Percentiles rank a stretch among this genome's conserved stretches.
These are phyloP conservation scores for Thalia dealbata DNA, from an alignment of 176 grass and related monocot species.

Conservation along the genomic window DNA sequence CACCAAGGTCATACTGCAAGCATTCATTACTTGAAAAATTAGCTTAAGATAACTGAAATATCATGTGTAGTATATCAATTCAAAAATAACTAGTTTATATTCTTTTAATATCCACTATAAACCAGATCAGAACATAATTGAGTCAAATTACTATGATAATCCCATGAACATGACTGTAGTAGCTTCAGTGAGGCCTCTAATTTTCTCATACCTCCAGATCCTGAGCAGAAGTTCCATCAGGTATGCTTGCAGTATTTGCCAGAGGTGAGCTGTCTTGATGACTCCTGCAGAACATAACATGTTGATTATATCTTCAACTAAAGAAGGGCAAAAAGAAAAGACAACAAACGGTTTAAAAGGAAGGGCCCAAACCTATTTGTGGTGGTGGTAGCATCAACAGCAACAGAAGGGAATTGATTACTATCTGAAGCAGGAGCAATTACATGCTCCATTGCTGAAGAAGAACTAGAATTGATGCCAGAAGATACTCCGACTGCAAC, in stretches of 20 bases:
- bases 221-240: conserved; percentile 58
- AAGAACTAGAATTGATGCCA: conserved; percentile 29
- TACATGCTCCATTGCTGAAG: background rate
- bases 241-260: conserved; percentile 13
- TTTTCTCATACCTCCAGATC: conserved; percentile 69
- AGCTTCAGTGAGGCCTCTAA: background rate
- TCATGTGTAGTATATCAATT: too few species aligned
- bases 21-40: too few species aligned
- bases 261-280: conserved; percentile 35
- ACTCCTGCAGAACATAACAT: conserved; percentile 31
- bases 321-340: conserved; percentile 11
- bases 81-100: too few species aligned
- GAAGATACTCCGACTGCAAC: conserved; percentile 23
- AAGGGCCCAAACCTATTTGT: background rate
- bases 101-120: too few species aligned
- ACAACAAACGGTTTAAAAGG: background rate
- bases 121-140: too few species aligned
- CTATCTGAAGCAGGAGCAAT: conserved; percentile 20
- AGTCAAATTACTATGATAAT: background rate
- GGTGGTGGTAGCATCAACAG: conserved; percentile 21
- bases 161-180: background rate
- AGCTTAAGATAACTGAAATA: too few species aligned
- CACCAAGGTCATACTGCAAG: too few species aligned
- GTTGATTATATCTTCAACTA: background rate
- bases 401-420: conserved; percentile 22